Evolutionary conservation across 2,329 filamentous ascomycete genomes (phyloP).

Genomic region (Gaeumannomyces tritici): DNA sequence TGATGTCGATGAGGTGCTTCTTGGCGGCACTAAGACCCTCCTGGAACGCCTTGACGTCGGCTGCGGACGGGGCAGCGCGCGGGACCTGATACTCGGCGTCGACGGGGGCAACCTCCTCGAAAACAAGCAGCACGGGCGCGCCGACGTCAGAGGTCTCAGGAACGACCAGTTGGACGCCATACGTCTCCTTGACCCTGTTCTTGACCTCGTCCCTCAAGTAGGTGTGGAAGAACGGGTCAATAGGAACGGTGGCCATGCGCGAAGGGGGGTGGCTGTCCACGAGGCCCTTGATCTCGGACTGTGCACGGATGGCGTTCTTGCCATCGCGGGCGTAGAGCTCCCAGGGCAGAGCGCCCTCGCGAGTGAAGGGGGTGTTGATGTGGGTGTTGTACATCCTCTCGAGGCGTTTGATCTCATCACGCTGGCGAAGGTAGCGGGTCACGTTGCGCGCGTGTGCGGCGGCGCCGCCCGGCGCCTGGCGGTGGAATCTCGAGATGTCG

Average conservation of each 20-base stretch:
- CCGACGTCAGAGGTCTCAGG: constrained; percentile 52
- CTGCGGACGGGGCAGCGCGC: constrained; percentile 38
- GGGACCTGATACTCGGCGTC: constrained; percentile 42
- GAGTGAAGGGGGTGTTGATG: constrained; percentile 68
- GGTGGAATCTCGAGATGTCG: constrained; percentile 73
- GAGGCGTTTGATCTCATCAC: constrained; percentile 71
- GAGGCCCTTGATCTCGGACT: constrained; percentile 64
- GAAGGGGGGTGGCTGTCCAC: constrained; percentile 66
- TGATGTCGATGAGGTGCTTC: constrained; percentile 46
- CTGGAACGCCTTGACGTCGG: constrained; percentile 43
- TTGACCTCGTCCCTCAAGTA: constrained; percentile 58
- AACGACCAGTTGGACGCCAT: constrained; percentile 65
- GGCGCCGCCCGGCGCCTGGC: constrained; percentile 60
- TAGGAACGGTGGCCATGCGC: constrained; percentile 54
- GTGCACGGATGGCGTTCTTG: constrained; percentile 70
- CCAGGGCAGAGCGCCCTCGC: constrained; percentile 67
- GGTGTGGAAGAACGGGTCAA: constrained; percentile 73
- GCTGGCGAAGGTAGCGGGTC: constrained; percentile 77
- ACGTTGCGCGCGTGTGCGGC: constrained; percentile 75
- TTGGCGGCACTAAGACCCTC: constrained; percentile 45
- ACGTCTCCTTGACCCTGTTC: constrained; percentile 54
- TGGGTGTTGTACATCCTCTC: constrained; percentile 75
- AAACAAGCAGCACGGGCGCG: constrained; percentile 62
- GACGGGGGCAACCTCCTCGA: constrained; percentile 26
- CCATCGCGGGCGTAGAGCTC: constrained; percentile 80